Evolutionary conservation across 176 grass and related monocot species (phyloP).

Genomic region (Thinopyrum elongatum): DNA sequence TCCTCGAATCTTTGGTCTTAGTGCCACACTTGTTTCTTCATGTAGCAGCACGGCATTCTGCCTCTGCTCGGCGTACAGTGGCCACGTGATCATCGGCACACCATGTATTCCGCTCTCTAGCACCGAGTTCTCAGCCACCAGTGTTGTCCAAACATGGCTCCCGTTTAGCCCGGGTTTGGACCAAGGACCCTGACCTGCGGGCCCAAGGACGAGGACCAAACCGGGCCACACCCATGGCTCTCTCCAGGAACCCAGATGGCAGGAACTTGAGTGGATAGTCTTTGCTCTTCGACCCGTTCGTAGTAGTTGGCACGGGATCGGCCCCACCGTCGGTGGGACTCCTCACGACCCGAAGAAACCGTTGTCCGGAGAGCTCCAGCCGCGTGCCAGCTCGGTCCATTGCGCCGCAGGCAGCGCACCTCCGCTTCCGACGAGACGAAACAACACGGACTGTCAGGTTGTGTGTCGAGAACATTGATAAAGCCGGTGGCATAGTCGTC

Average conservation of each 20-base stretch:
- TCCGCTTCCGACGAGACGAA: conserved; percentile 46
- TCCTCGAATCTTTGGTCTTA: not conserved
- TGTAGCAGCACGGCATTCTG: conserved; percentile 44
- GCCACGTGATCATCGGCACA: conserved; percentile 49
- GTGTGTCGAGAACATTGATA: conserved; percentile 43
- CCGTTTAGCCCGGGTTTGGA: conserved; percentile 32
- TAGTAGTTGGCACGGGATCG: conserved; percentile 20
- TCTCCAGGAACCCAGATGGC: conserved; percentile 4
- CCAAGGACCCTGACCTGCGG: conserved; percentile 28
- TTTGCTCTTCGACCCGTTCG: not conserved
- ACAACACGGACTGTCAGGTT: conserved; percentile 39
- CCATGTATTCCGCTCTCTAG: conserved; percentile 12
- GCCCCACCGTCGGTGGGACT: conserved; percentile 1
- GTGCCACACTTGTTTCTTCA: not conserved
- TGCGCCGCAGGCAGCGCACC: conserved; percentile 19
- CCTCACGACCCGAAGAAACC: conserved; percentile 46
- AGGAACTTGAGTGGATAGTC: conserved; percentile 12
- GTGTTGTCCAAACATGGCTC: conserved; percentile 40
- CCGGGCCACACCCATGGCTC: conserved; percentile 9
- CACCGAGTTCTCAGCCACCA: conserved; percentile 62
- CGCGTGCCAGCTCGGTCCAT: conserved; percentile 39
- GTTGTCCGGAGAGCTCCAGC: conserved; percentile 28
- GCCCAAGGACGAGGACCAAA: conserved; percentile 40
- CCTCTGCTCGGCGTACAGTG: conserved; percentile 45
- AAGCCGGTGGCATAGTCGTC: conserved; percentile 14